Evolutionary conservation across 176 grass and related monocot genomes (phyloP), one percentile per base, ranked within the genome.

Genomic region (Paspalum notatum): DNA sequence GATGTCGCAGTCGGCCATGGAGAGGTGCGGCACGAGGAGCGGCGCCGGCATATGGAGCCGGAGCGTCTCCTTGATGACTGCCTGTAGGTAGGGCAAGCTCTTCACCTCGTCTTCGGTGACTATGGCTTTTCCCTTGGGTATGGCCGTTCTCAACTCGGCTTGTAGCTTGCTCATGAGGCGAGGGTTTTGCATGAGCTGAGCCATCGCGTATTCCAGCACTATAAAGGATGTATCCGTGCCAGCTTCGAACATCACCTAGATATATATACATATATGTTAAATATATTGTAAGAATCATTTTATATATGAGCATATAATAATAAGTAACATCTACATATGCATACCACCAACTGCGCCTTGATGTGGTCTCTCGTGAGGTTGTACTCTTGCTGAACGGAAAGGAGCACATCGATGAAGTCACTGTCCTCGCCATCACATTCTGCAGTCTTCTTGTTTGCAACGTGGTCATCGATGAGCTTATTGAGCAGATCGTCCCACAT

Each of bases 401-500:
- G 58, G 5, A 61, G 13, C n/a, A 61, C 58, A 27, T 61, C 24
- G 12, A 61, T 61, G 58, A 61, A 61, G 24, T 61, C 58, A 61
- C 24, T 27, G 22, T 61, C 58, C 12, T 61, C 58, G 0, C 24
- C 58, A 0, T 61, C 58, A 14, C 24, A 4, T 7, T 25, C 55
- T 58, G 55, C 21, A 1, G 17, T 2, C 20, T 5, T 38, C n/a
- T 1, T 61, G 9, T 22, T 61, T 27, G 58, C 65, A 39, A 32
- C 32, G 32, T 85, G 85, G 15, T 61, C 65, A 15, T 61, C 43
- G 77, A 88, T 91, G n/a, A 82, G 49, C 67, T 82, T 79, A 8
- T 91, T 78, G 0, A 89, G 75, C 57, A 89, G 20, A 0, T 89
- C 57, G 5, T 88, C 77, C 82, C 75, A 91, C 61, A 39, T 62